phyloP scores from a whole-genome alignment of 805 yeast species.

The Cyberlindnera subsufficiens region DNA sequence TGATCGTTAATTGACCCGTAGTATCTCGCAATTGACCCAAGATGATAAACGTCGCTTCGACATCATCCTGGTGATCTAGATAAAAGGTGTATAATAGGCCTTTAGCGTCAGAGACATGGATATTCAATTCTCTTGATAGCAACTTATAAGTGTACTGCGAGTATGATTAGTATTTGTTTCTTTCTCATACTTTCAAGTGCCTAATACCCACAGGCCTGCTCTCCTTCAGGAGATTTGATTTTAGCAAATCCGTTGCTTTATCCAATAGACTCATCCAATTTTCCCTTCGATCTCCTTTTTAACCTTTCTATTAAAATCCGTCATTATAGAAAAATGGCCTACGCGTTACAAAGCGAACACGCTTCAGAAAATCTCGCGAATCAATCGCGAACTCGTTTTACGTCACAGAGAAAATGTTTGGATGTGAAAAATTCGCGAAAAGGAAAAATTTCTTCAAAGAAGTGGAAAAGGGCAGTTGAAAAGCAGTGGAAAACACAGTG shows the following conservation, averaged over 20 bases:
- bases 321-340: too few relatives aligned
- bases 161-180: background rate
- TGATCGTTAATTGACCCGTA: constrained; percentile 8
- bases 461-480: too few relatives aligned
- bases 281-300: too few relatives aligned
- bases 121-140: constrained; percentile 33
- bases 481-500: too few relatives aligned
- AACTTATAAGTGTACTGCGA: constrained; percentile 32
- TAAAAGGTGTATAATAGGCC: constrained; percentile 33
- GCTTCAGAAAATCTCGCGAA: too few relatives aligned
- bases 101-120: constrained; percentile 36
- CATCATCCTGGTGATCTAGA: constrained; percentile 27
- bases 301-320: too few relatives aligned
- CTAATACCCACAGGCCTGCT: constrained; percentile 9
- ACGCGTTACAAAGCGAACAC: too few relatives aligned
- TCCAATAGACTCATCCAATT: constrained; percentile 2
- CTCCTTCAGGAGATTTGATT: constrained; percentile 7
- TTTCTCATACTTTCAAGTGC: background rate
- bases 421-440: background rate
- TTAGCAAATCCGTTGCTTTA: constrained; percentile 2
- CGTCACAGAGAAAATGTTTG: background rate
- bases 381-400: too few relatives aligned
- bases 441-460: too few relatives aligned
- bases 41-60: constrained; percentile 37
- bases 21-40: constrained; percentile 27